Evolutionary conservation across 257 asterid species (phyloP).

Genomic region (Fraxinus anomala): DNA sequence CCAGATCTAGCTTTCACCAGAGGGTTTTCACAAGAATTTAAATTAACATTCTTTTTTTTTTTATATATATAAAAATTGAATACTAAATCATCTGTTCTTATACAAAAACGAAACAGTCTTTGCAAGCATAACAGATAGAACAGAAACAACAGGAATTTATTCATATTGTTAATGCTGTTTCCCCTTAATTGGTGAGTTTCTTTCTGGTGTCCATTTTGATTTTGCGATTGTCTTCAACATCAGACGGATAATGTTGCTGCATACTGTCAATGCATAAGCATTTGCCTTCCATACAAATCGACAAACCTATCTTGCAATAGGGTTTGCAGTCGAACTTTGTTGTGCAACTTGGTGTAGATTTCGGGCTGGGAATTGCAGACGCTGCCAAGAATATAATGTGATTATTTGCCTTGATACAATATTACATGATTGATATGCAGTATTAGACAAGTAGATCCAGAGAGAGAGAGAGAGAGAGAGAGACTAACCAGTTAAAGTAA

Average conservation of each 20-base stretch:
- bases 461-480: neutral
- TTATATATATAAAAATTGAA: no score
- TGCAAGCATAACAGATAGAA: no score
- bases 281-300: neutral
- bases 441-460: no score
- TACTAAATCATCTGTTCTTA: no score
- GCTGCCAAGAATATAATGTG: neutral
- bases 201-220: no score
- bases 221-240: neutral
- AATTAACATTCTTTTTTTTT: no score
- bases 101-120: no score
- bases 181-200: neutral
- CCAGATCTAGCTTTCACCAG: no score
- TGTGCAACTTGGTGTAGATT: neutral
- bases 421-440: neutral
- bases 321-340: neutral
- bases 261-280: neutral
- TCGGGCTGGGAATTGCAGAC: neutral
- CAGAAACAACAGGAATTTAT: no score
- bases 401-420: neutral
- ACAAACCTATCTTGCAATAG: neutral
- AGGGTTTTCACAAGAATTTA: no score
- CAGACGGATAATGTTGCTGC: neutral
- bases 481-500: neutral
- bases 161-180: no score